phyloP scores from a whole-genome alignment of 2,329 filamentous ascomycete species.

The Leptoxyphium fumago region DNA sequence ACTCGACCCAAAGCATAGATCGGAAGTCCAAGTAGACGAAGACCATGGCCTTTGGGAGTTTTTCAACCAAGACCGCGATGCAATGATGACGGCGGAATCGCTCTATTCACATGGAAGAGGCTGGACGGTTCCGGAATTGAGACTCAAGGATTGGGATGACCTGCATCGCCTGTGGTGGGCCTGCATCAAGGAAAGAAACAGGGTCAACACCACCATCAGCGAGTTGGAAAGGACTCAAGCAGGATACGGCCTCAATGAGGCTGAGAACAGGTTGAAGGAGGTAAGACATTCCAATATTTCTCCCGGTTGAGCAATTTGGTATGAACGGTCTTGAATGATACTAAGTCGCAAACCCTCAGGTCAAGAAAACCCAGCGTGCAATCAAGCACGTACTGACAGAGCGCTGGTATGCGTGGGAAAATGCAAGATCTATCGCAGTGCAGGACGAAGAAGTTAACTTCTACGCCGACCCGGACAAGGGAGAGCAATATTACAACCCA shows the following conservation, averaged over 20 bases:
- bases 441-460: constrained; percentile 53
- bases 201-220: constrained; percentile 59
- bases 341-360: constrained; percentile 31
- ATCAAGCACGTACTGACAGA: constrained; percentile 82
- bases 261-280: constrained; percentile 44
- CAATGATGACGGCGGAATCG: constrained; percentile 59
- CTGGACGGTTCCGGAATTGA: constrained; percentile 76
- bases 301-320: not conserved
- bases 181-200: constrained; percentile 80
- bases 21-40: constrained; percentile 44
- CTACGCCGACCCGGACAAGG: constrained; percentile 20
- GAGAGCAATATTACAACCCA: constrained; percentile 14
- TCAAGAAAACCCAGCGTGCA: constrained; percentile 59
- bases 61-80: constrained; percentile 56
- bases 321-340: not conserved
- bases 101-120: constrained; percentile 59
- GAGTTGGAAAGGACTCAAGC: constrained; percentile 55
- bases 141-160: constrained; percentile 85
- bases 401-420: constrained; percentile 76
- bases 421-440: constrained; percentile 52
- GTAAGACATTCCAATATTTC: constrained; percentile 35
- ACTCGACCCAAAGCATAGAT: constrained; percentile 40
- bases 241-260: constrained; percentile 60
- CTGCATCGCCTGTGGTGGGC: constrained; percentile 89
- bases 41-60: constrained; percentile 88